These are phyloP conservation scores for Elsinoe necatrix DNA, from an alignment of 2,329 filamentous ascomycete species.

Conservation along the genomic window DNA sequence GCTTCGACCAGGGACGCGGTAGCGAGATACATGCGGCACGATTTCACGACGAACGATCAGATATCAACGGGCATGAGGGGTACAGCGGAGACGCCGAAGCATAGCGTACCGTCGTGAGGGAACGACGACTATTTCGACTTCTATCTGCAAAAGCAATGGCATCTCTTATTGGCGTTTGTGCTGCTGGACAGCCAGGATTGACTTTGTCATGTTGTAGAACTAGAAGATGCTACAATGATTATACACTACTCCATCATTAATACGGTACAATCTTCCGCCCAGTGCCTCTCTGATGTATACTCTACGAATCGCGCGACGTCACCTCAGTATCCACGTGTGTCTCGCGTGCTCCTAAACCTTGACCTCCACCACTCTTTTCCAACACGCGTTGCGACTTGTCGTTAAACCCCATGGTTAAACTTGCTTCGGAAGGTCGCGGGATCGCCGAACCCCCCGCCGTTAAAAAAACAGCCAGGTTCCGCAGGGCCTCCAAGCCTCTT, in stretches of 20 bases:
- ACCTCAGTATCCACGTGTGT: not conserved
- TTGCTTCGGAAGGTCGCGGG: not conserved
- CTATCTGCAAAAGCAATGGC: not conserved
- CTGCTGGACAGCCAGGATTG: slow-evolving; percentile 3
- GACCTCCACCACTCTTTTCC: not conserved
- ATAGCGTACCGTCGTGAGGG: slow-evolving; percentile 11
- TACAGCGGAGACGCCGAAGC: slow-evolving; percentile 3
- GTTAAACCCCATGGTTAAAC: slow-evolving; percentile 4
- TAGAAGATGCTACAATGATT: not conserved
- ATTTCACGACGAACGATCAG: not conserved
- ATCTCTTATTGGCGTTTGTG: not conserved
- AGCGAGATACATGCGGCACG: not conserved
- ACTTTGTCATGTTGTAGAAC: not conserved
- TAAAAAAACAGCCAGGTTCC: slow-evolving; percentile 1
- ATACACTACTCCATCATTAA: not conserved
- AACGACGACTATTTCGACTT: not conserved
- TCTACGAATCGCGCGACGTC: not conserved
- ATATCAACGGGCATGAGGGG: slow-evolving; percentile 4
- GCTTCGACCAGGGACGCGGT: slow-evolving; percentile 16
- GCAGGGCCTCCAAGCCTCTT: not conserved
- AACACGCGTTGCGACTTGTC: slow-evolving; percentile 4
- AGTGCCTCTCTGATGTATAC: not conserved
- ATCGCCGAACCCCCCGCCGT: not conserved
- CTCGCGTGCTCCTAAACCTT: slow-evolving; percentile 7
- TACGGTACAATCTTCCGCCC: not conserved